Evolutionary conservation across 805 yeast genomes (phyloP).

Genomic region (Candida glaebosa): DNA sequence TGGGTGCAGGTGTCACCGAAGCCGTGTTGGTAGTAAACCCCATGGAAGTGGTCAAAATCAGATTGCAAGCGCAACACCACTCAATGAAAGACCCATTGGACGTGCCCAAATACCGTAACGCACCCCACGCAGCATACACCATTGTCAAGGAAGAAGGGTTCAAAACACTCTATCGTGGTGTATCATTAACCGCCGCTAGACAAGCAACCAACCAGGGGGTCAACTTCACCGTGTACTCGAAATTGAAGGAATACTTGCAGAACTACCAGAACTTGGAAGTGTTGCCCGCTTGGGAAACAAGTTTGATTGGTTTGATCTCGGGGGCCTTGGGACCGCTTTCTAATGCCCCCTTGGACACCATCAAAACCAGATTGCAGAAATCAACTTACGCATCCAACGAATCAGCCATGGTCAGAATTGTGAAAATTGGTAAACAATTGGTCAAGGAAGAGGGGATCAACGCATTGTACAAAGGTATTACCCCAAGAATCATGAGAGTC

Average conservation of each 20-base stretch:
- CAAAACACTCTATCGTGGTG: slow-evolving; percentile 88
- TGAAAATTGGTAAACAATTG: slow-evolving; percentile 75
- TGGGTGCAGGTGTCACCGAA: slow-evolving; percentile 96
- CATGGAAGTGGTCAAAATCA: slow-evolving; percentile 94
- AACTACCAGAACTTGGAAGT: slow-evolving; percentile 53
- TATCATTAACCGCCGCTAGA: slow-evolving; percentile 91
- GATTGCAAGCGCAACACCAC: slow-evolving; percentile 93
- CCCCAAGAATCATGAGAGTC: slow-evolving; percentile 98
- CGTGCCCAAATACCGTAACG: slow-evolving; percentile 84
- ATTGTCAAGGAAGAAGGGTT: slow-evolving; percentile 90
- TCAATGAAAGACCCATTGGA: slow-evolving; percentile 81
- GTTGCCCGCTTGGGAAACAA: slow-evolving; percentile 93
- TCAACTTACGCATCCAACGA: slow-evolving; percentile 67
- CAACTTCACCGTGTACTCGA: slow-evolving; percentile 91
- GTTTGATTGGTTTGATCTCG: slow-evolving; percentile 82
- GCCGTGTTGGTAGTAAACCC: slow-evolving; percentile 95
- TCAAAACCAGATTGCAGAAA: slow-evolving; percentile 94
- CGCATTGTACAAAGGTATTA: slow-evolving; percentile 65
- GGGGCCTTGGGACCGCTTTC: slow-evolving; percentile 98
- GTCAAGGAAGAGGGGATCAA: slow-evolving; percentile 79
- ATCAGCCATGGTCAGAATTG: slow-evolving; percentile 73
- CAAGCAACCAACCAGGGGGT: slow-evolving; percentile 99
- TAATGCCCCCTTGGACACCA: slow-evolving; percentile 95
- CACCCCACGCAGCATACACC: slow-evolving; percentile 83
- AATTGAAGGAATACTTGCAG: slow-evolving; percentile 68